A percentile compares a stretch with the other conserved stretches of the same genome.
Evolutionary conservation across 2,329 filamentous ascomycete genomes (phyloP).

Genomic region (Xylaria sp.): DNA sequence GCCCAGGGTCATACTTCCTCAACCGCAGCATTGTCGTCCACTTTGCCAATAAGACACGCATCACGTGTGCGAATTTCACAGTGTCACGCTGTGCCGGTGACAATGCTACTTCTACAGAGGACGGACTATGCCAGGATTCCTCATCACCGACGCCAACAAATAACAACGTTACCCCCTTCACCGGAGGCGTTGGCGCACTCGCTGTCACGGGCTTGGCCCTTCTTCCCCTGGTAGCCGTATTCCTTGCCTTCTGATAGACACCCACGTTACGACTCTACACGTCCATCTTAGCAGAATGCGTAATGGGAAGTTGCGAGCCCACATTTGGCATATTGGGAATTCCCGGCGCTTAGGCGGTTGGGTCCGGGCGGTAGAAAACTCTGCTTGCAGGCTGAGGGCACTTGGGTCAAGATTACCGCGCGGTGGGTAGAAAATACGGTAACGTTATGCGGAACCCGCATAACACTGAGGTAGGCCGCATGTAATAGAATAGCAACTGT

Average conservation of each 20-base stretch:
- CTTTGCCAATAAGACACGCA: constrained; percentile 66
- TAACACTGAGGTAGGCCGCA: background rate
- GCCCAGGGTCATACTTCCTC: constrained; percentile 63
- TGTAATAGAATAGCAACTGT: constrained; percentile 9
- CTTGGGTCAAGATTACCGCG: constrained; percentile 4
- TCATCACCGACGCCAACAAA: constrained; percentile 1
- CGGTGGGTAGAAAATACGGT: constrained; percentile 12
- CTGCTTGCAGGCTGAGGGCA: background rate
- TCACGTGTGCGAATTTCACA: constrained; percentile 68
- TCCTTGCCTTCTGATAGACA: constrained; percentile 30
- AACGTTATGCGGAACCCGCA: constrained; percentile 3
- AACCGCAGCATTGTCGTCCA: constrained; percentile 70
- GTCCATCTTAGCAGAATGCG: background rate
- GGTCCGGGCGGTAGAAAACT: background rate
- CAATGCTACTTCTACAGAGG: constrained; percentile 26
- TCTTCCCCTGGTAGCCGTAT: constrained; percentile 30
- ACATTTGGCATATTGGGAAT: constrained; percentile 1
- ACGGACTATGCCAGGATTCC: background rate
- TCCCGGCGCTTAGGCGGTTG: constrained; percentile 6
- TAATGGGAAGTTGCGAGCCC: background rate
- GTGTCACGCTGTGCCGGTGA: constrained; percentile 33
- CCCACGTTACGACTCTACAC: background rate
- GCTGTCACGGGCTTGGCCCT: constrained; percentile 32
- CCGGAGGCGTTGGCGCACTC: constrained; percentile 16
- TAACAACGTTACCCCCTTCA: background rate